phyloP scores from a whole-genome alignment of 2,329 filamentous ascomycete genomes.

The Diplodia intermedia region DNA sequence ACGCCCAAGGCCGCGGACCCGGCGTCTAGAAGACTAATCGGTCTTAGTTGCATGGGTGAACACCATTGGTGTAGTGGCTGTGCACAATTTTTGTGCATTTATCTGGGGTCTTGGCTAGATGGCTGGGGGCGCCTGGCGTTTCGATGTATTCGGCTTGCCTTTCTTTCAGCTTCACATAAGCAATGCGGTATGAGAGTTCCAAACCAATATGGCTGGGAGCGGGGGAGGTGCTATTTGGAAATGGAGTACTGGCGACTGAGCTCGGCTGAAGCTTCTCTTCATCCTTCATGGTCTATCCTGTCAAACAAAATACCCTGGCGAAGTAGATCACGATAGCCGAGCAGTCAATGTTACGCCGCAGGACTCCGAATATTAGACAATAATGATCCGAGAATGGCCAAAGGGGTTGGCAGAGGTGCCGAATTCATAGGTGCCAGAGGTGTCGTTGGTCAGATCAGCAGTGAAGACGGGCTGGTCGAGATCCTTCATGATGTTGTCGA shows the following conservation, averaged over 20 bases:
- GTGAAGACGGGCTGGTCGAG: too few relatives aligned
- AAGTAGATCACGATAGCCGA: not conserved
- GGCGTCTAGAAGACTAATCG: constrained; percentile 36
- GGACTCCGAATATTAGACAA: too few relatives aligned
- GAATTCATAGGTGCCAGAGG: too few relatives aligned
- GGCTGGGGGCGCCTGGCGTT: not conserved
- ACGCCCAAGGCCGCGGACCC: constrained; percentile 56
- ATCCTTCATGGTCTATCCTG: not conserved
- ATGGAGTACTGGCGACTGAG: not conserved
- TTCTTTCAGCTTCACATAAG: not conserved
- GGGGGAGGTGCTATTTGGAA: not conserved
- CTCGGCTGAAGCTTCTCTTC: not conserved
- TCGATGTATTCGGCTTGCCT: not conserved
- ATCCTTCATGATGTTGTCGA: too few relatives aligned
- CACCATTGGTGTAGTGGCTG: not conserved
- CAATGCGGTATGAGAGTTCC: not conserved
- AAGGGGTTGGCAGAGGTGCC: too few relatives aligned
- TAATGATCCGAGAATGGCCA: too few relatives aligned
- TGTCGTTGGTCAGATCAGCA: too few relatives aligned
- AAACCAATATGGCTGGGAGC: not conserved
- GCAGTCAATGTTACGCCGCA: too few relatives aligned
- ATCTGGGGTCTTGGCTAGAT: not conserved
- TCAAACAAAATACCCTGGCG: not conserved
- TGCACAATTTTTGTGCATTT: not conserved
- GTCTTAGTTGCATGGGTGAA: not conserved